Percentiles rank a stretch among this genome's conserved stretches.
Evolutionary conservation across 2,329 filamentous ascomycete species (phyloP).

Genomic region (Fusarium heterosporum): DNA sequence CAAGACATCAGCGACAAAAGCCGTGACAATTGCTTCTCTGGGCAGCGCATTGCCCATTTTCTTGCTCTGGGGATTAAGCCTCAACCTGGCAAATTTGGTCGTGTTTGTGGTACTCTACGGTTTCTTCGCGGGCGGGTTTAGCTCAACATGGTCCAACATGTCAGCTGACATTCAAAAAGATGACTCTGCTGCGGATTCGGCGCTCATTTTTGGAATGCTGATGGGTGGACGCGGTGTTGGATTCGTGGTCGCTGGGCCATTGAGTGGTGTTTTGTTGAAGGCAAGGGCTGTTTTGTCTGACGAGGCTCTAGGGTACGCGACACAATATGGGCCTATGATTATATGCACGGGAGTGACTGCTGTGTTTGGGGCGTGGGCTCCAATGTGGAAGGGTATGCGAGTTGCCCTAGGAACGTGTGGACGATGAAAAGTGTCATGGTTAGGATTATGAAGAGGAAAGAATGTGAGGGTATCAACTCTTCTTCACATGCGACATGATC

Average conservation of each 20-base stretch:
- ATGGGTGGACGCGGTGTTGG: conserved; percentile 48
- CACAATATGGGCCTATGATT: conserved; percentile 51
- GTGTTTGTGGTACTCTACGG: conserved; percentile 71
- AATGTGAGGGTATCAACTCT: no score
- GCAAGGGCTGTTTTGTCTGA: conserved; percentile 33
- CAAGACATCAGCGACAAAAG: conserved; percentile 60
- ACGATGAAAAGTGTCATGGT: conserved; percentile 54
- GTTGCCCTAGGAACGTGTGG: conserved; percentile 29
- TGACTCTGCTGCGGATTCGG: conserved; percentile 44
- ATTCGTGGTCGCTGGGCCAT: conserved; percentile 45
- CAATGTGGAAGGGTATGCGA: conserved; percentile 51
- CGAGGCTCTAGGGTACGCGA: conserved; percentile 48
- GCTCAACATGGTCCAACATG: conserved; percentile 69
- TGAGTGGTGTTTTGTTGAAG: conserved; percentile 47
- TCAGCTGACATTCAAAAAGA: conserved; percentile 54
- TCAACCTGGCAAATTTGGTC: conserved; percentile 63
- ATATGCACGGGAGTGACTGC: conserved; percentile 49
- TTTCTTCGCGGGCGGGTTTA: conserved; percentile 72
- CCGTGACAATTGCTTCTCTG: conserved; percentile 65
- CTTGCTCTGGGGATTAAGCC: conserved; percentile 69
- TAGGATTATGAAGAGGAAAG: background rate
- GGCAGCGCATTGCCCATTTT: conserved; percentile 67
- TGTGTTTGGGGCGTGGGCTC: conserved; percentile 48
- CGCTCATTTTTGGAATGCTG: conserved; percentile 49
- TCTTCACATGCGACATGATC: background rate